Percentiles rank a stretch among this genome's conserved stretches.
Conservation (phyloP, 495 filamentous ascomycete genomes). For the Talaromyces stipitatus region DNA sequence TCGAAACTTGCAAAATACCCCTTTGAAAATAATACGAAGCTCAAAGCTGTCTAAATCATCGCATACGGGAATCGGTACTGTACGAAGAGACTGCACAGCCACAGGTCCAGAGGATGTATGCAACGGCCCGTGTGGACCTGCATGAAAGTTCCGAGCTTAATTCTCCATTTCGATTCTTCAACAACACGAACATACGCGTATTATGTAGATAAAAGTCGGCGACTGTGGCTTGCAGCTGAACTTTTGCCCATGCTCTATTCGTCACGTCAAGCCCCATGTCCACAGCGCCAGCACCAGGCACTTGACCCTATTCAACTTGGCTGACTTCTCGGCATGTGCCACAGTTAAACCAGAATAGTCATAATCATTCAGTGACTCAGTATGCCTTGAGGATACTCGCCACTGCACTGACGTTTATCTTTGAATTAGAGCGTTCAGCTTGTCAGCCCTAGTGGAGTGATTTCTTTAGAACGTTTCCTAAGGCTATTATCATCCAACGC, state of each 20-base stretch:
- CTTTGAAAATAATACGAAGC: background rate
- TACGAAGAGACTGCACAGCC: no score
- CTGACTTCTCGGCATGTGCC: background rate
- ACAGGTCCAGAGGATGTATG: background rate
- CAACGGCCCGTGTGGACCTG: conserved; percentile 2
- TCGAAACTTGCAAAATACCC: no score
- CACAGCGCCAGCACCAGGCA: background rate
- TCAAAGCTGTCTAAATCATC: background rate
- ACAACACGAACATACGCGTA: no score
- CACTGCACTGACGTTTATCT: background rate
- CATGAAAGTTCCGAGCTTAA: background rate
- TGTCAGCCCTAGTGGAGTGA: background rate
- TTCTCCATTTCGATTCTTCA: background rate
- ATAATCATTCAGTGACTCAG: background rate
- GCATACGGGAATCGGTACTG: no score
- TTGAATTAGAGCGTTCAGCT: background rate
- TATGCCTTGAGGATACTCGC: background rate
- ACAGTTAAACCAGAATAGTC: background rate
- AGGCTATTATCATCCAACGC: background rate
- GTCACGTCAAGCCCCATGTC: background rate
- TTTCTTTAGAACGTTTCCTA: no score
- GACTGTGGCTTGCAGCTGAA: background rate
- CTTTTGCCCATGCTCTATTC: background rate
- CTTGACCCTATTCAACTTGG: background rate
- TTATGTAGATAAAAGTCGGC: no score